These are phyloP conservation scores for Cyclotella choctawhatcheeana DNA, from an alignment of 108 stramenopile genomes.

Conservation along the genomic window DNA sequence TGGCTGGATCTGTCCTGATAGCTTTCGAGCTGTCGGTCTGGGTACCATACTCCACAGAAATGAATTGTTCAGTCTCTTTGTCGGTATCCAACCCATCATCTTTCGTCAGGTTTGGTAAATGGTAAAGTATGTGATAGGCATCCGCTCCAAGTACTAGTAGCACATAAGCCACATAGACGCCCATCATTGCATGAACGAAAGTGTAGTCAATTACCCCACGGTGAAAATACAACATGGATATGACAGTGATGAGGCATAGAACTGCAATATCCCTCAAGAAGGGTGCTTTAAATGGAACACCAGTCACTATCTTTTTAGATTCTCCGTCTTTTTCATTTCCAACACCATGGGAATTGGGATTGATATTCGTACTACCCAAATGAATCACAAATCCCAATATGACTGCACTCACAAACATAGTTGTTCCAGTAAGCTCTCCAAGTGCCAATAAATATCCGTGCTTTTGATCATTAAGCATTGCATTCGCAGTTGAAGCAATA, in stretches of 20 bases:
- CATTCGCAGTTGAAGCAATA: constrained; percentile 91
- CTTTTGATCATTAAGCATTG: constrained; percentile 62
- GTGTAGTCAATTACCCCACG: constrained; percentile 62
- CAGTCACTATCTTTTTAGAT: constrained; percentile 15
- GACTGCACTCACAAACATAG: constrained; percentile 90
- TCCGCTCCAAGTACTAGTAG: constrained; percentile 83
- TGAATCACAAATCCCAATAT: constrained; percentile 82
- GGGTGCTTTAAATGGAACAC: constrained; percentile 85
- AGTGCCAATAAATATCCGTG: constrained; percentile 87
- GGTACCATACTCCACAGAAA: constrained; percentile 16
- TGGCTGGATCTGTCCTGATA: neutral
- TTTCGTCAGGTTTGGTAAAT: constrained; percentile 23
- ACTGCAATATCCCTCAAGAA: constrained; percentile 83
- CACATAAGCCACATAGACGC: constrained; percentile 77
- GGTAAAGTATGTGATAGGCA: constrained; percentile 72
- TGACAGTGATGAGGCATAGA: constrained; percentile 62
- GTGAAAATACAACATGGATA: constrained; percentile 64
- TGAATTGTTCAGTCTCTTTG: neutral
- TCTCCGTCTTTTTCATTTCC: constrained; percentile 13
- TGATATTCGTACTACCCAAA: constrained; percentile 45
- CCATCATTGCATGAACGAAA: constrained; percentile 64
- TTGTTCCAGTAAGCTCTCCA: constrained; percentile 94
- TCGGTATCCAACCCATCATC: neutral
- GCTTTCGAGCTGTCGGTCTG: neutral
- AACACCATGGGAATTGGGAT: neutral